Percentiles rank a stretch among this genome's conserved stretches.
Conservation (phyloP, 1,139 yeast genomes). For the Citeromyces hawaiiensis region DNA sequence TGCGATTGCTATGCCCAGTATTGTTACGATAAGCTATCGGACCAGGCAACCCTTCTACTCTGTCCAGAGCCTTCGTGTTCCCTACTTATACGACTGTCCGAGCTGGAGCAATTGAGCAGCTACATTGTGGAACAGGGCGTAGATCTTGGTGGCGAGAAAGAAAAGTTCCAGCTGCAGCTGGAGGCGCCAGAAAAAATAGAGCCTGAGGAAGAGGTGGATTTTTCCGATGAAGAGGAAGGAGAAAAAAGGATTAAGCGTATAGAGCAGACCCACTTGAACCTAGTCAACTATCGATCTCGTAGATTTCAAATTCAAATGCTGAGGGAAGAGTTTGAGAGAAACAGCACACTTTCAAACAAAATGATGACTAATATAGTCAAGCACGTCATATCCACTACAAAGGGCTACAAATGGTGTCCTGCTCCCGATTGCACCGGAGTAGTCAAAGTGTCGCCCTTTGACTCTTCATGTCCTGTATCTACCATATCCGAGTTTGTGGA, state of each 20-base stretch:
- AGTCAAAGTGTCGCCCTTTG: conserved; percentile 31
- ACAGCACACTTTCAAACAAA: conserved; percentile 10
- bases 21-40: conserved; percentile 29
- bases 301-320: conserved; percentile 1
- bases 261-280: conserved; percentile 1
- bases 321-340: conserved; percentile 10
- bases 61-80: conserved; percentile 38
- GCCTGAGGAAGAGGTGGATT: conserved; percentile 2
- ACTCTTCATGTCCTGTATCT: conserved; percentile 12
- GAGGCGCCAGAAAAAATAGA: conserved; percentile 2
- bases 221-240: conserved; percentile 5
- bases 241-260: neutral
- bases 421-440: conserved; percentile 68
- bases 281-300: conserved; percentile 4
- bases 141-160: conserved; percentile 3
- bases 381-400: conserved; percentile 37
- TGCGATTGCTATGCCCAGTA: conserved; percentile 52
- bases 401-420: conserved; percentile 66
- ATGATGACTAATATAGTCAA: conserved; percentile 21
- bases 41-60: conserved; percentile 41
- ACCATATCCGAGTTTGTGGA: conserved; percentile 20
- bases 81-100: conserved; percentile 10
- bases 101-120: conserved; percentile 13
- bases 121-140: conserved; percentile 5
- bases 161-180: neutral